Evolutionary conservation across 148 eudicot species (phyloP).

Genomic region (Rhododendron ovatum): DNA sequence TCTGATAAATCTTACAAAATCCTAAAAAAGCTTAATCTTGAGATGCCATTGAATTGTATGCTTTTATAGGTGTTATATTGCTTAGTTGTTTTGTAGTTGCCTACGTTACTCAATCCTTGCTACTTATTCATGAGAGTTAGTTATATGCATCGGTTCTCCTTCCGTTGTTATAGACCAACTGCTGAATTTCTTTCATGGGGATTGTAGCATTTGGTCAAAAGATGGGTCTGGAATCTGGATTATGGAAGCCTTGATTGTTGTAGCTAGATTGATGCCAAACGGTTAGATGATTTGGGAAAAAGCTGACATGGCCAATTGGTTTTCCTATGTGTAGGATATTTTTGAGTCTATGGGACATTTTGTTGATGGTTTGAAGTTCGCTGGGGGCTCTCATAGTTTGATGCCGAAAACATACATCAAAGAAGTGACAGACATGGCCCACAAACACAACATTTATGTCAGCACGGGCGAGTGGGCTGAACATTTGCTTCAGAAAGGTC

Average conservation of each 20-base stretch:
- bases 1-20: background rate
- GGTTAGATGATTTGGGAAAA: background rate
- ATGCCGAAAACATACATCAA: slow-evolving; percentile 59
- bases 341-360: slow-evolving; percentile 93
- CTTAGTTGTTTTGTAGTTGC: background rate
- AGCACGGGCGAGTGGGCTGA: slow-evolving; percentile 98
- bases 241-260: background rate
- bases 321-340: slow-evolving; percentile 51
- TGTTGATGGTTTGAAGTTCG: slow-evolving; percentile 84
- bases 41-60: background rate
- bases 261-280: background rate
- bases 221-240: background rate
- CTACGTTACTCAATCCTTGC: background rate
- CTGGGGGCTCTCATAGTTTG: slow-evolving; percentile 76
- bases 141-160: background rate
- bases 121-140: background rate
- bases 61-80: background rate
- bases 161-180: background rate
- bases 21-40: background rate
- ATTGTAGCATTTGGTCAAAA: background rate
- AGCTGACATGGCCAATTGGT: background rate
- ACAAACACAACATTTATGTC: slow-evolving; percentile 72
- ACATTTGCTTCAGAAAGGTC: slow-evolving; percentile 62
- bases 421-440: slow-evolving; percentile 84
- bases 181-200: background rate